phyloP scores from a whole-genome alignment of 1,284 basidiomycete genomes.

The Fistulinella cinereoalba region DNA sequence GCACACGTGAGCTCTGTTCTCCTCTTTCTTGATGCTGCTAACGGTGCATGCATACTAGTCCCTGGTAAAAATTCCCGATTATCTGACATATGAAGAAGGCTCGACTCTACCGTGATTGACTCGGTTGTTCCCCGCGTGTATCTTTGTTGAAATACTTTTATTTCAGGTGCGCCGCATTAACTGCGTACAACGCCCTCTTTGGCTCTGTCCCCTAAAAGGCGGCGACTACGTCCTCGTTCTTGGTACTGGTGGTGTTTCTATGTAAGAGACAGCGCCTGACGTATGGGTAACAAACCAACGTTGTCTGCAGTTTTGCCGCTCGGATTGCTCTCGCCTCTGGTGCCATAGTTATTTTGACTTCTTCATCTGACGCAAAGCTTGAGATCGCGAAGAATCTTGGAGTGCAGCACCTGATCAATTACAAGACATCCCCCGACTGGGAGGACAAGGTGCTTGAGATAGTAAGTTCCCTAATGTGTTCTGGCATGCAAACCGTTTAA shows the following conservation, averaged over 20 bases:
- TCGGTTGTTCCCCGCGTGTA: not conserved
- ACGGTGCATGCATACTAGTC: too few species aligned
- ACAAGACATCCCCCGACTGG: conserved; percentile 54
- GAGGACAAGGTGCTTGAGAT: conserved; percentile 49
- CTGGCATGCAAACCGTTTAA: not conserved
- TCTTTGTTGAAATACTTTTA: not conserved
- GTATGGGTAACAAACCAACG: too few species aligned
- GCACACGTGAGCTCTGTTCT: conserved; percentile 36
- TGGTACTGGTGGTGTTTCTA: conserved; percentile 60
- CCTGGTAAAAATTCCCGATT: conserved; percentile 45
- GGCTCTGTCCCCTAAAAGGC: conserved; percentile 44
- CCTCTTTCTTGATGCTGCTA: too few species aligned
- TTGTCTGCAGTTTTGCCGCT: conserved; percentile 42
- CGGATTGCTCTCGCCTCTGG: conserved; percentile 60
- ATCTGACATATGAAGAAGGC: conserved; percentile 52
- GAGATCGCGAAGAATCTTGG: conserved; percentile 46
- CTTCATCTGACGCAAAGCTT: conserved; percentile 60
- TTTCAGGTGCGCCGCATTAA: conserved; percentile 46
- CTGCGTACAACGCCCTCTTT: conserved; percentile 48
- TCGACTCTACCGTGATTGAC: conserved; percentile 42
- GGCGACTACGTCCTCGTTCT: conserved; percentile 53
- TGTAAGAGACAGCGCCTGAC: too few species aligned
- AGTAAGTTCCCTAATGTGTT: conserved; percentile 5
- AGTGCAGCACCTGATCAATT: conserved; percentile 56
- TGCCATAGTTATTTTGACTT: conserved; percentile 57